phyloP scores from a whole-genome alignment of 495 filamentous ascomycete species.

The Aspergillus carlsbadensis region DNA sequence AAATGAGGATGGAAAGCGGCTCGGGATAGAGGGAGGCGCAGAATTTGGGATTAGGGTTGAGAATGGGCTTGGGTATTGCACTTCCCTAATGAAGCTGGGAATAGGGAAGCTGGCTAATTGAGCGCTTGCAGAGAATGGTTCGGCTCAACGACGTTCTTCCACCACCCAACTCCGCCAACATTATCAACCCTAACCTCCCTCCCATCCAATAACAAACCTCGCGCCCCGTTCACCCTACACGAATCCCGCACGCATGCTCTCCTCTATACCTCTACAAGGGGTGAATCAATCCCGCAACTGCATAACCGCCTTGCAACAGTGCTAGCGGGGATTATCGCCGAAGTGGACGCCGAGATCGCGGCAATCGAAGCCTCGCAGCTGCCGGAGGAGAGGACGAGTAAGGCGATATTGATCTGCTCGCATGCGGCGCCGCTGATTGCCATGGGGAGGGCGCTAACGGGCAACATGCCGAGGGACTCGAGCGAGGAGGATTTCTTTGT shows the following conservation, averaged over 20 bases:
- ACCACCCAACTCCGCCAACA: slow-evolving; percentile 76
- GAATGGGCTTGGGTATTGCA: slow-evolving; percentile 63
- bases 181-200: slow-evolving; percentile 56
- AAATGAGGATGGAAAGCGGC: background rate
- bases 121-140: slow-evolving; percentile 73
- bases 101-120: background rate
- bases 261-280: slow-evolving; percentile 63
- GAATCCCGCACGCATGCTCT: slow-evolving; percentile 54
- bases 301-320: slow-evolving; percentile 76
- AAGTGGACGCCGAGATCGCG: slow-evolving; percentile 60
- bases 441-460: slow-evolving; percentile 77
- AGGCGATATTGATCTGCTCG: slow-evolving; percentile 76
- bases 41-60: slow-evolving; percentile 62
- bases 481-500: slow-evolving; percentile 76
- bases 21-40: background rate
- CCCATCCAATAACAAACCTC: slow-evolving; percentile 28
- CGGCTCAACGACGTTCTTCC: slow-evolving; percentile 64
- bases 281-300: slow-evolving; percentile 74
- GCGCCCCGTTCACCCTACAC: slow-evolving; percentile 36
- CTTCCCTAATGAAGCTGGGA: background rate
- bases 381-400: slow-evolving; percentile 34
- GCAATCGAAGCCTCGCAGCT: slow-evolving; percentile 27
- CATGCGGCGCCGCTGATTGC: slow-evolving; percentile 89
- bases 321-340: slow-evolving; percentile 66
- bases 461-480: slow-evolving; percentile 65